Percentiles rank a stretch among this genome's conserved stretches.
Conservation (phyloP, 2,329 filamentous ascomycete species). For the Penicillium sp. region DNA sequence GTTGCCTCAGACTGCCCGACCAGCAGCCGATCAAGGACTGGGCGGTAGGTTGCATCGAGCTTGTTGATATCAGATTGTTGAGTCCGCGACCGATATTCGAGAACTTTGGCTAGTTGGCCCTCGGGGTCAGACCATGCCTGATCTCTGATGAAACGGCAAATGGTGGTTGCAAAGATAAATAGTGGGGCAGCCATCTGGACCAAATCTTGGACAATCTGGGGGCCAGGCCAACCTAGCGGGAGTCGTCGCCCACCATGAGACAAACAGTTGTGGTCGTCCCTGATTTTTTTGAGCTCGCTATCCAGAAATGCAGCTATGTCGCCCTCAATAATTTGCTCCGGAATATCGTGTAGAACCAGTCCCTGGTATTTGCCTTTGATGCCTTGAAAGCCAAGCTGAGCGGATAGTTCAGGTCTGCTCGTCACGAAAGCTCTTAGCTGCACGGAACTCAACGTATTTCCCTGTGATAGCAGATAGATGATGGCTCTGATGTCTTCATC, state of each 20-base stretch:
- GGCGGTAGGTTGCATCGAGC: too few species aligned
- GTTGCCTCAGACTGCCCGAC: too few species aligned
- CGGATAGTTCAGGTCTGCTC: constrained; percentile 30
- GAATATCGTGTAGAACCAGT: constrained; percentile 25
- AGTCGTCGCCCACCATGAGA: neutral
- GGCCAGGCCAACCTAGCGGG: constrained; percentile 7
- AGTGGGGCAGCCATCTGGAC: constrained; percentile 7
- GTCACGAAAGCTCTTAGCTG: constrained; percentile 27
- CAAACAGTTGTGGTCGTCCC: too few species aligned
- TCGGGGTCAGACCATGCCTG: constrained; percentile 1
- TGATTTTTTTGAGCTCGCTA: neutral
- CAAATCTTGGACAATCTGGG: neutral
- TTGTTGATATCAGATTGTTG: too few species aligned
- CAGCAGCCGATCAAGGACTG: too few species aligned
- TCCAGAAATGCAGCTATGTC: constrained; percentile 29
- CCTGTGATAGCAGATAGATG: too few species aligned
- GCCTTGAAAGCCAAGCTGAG: constrained; percentile 22
- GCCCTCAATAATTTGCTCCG: constrained; percentile 20
- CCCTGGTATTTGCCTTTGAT: constrained; percentile 20
- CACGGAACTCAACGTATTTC: too few species aligned
- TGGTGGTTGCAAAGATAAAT: constrained; percentile 19
- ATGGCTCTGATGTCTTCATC: too few species aligned
- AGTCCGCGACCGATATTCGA: too few species aligned
- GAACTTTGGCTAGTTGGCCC: constrained; percentile 5
- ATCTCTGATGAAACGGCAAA: constrained; percentile 12